Conservation (phyloP, 2,329 filamentous ascomycete genomes). For the Monilinia vaccinii-corymbosi region DNA sequence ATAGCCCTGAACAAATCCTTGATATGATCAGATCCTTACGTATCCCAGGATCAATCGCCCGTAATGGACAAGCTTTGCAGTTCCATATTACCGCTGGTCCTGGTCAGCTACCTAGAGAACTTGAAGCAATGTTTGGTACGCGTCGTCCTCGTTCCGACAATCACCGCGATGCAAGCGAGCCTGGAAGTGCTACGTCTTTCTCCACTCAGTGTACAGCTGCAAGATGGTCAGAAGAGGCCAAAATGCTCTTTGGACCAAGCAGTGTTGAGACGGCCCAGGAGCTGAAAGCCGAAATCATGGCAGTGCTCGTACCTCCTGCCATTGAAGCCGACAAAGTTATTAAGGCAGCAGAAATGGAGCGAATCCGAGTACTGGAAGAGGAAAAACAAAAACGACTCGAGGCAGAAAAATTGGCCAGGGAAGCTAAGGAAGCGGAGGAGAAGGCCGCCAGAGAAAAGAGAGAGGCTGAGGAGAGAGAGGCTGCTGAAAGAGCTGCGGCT, state of each 20-base stretch:
- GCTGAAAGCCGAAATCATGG: slow-evolving; percentile 60
- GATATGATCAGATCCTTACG: slow-evolving; percentile 29
- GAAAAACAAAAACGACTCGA: slow-evolving; percentile 54
- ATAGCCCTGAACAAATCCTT: slow-evolving; percentile 25
- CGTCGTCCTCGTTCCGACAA: slow-evolving; percentile 16
- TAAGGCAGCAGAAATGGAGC: slow-evolving; percentile 50
- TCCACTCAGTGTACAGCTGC: slow-evolving; percentile 58
- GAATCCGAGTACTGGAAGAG: slow-evolving; percentile 46
- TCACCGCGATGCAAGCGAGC: slow-evolving; percentile 25
- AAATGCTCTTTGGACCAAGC: slow-evolving; percentile 67
- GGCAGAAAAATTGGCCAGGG: slow-evolving; percentile 54
- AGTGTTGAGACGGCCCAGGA: slow-evolving; percentile 61
- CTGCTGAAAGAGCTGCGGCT: slow-evolving; percentile 48
- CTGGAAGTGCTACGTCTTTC: slow-evolving; percentile 41
- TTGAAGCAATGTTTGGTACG: slow-evolving; percentile 36
- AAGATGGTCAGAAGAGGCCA: slow-evolving; percentile 85
- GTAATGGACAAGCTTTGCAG: slow-evolving; percentile 45
- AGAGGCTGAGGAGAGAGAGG: slow-evolving; percentile 60
- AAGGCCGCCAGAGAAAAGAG: slow-evolving; percentile 56
- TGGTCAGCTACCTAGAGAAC: slow-evolving; percentile 43
- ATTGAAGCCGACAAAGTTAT: slow-evolving; percentile 70
- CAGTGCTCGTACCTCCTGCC: slow-evolving; percentile 70
- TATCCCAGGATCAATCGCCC: slow-evolving; percentile 27
- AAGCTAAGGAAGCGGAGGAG: slow-evolving; percentile 65
- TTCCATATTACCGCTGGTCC: slow-evolving; percentile 47